These are phyloP conservation scores for Trichophyton simii DNA, from an alignment of 2,329 filamentous ascomycete genomes.

Conservation along the genomic window DNA sequence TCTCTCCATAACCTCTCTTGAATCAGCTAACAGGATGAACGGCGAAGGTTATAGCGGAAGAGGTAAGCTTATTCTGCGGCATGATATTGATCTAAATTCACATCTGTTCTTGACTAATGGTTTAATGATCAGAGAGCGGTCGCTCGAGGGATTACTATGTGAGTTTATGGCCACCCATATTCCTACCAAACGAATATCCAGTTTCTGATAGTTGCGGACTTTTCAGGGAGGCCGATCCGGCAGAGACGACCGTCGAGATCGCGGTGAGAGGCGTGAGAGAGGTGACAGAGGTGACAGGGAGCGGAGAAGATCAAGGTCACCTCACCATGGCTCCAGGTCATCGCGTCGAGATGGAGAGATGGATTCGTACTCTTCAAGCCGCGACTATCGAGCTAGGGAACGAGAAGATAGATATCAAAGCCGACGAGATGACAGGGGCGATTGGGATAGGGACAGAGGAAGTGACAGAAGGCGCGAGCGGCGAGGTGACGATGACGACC, in stretches of 20 bases:
- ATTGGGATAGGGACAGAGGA: slow-evolving; percentile 61
- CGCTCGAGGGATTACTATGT: slow-evolving; percentile 44
- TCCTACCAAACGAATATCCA: slow-evolving; percentile 16
- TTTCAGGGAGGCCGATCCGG: slow-evolving; percentile 37
- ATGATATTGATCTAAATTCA: neutral
- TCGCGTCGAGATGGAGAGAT: slow-evolving; percentile 60
- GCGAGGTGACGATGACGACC: slow-evolving; percentile 51
- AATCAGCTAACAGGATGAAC: slow-evolving; percentile 49
- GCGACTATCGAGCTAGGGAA: slow-evolving; percentile 83
- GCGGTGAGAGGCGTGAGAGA: slow-evolving; percentile 34
- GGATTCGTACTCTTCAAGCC: slow-evolving; percentile 85
- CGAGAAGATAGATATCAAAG: slow-evolving; percentile 82
- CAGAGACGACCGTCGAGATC: slow-evolving; percentile 30
- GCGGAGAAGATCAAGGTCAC: slow-evolving; percentile 74
- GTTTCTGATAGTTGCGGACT: slow-evolving; percentile 16
- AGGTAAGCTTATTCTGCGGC: slow-evolving; percentile 42
- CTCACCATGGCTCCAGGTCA: slow-evolving; percentile 55
- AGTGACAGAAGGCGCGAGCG: slow-evolving; percentile 45
- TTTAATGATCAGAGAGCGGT: slow-evolving; percentile 34
- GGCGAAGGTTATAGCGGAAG: slow-evolving; percentile 69
- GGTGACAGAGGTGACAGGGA: slow-evolving; percentile 41
- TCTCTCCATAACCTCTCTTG: neutral
- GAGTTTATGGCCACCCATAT: slow-evolving; percentile 19
- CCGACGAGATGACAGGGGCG: slow-evolving; percentile 53
- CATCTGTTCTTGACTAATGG: neutral